phyloP scores from a whole-genome alignment of 768 basidiomycete species.

The Lentinula sp. region DNA sequence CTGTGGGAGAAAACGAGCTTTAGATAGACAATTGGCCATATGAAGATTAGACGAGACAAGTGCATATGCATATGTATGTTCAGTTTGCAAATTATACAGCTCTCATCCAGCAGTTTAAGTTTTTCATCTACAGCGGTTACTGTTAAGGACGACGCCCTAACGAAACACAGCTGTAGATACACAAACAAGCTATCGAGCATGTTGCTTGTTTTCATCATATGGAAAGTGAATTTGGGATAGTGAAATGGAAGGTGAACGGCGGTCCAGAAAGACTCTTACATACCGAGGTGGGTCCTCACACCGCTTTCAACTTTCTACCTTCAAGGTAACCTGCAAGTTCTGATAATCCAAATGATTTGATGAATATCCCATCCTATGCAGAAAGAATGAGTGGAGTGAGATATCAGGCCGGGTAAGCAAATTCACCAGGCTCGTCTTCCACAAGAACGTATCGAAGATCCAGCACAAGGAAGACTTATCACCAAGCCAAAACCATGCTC shows the following conservation, averaged over 20 bases:
- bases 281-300: neutral
- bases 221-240: neutral
- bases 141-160: neutral
- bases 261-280: neutral
- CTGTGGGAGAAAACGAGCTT: neutral
- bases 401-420: too few species aligned
- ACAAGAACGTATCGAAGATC: slow-evolving; percentile 14
- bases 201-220: slow-evolving; percentile 1
- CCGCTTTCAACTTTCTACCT: neutral
- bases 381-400: too few species aligned
- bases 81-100: slow-evolving; percentile 6
- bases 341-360: neutral
- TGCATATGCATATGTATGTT: neutral
- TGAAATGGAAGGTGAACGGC: neutral
- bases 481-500: slow-evolving; percentile 14
- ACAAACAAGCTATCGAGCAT: neutral
- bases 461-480: slow-evolving; percentile 8
- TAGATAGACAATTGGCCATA: neutral
- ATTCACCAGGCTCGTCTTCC: slow-evolving; percentile 10
- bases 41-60: neutral
- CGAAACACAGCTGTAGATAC: neutral
- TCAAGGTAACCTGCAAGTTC: neutral
- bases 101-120: neutral
- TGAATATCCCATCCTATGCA: neutral
- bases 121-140: neutral